Evolutionary conservation across 805 yeast genomes (phyloP), one percentile per base, ranked within the genome.

Genomic region (Monosporozyma unispora): DNA sequence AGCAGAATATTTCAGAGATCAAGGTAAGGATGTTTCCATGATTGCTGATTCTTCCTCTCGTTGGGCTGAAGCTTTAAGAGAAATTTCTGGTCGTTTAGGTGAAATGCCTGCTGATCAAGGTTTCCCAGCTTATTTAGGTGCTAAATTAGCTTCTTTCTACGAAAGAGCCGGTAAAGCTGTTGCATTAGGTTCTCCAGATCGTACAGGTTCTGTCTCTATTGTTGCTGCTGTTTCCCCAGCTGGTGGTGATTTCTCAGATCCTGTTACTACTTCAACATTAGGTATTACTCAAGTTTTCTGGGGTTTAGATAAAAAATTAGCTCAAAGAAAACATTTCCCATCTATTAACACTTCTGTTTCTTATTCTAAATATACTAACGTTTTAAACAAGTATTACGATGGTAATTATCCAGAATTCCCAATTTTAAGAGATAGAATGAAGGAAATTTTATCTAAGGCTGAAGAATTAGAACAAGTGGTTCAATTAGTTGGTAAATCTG

Each of bases 41-140:
- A 93, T 93, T 84, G 99, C 99, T 52, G 99, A 93, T 71, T 93
- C 99, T 5, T 91, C 98, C 31, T 90, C 97, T 29, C 90, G 99
- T 79, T 93, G 99, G 99, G 99, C 99, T 43, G 99, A 93, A 77
- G 99, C 99, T 54, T 79, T 93, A 69, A 90, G 99, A 84, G 99
- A 93, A 80, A 85, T 93, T 70, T 90, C 98, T 48, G 99, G 99
- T 80, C 95, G 99, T 80, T 78, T 93, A 70, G 99, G 99, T 74
- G 99, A 93, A 78, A 93, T 93, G 99, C 99, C 99, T 68, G 99
- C 99, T 54, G 99, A 93, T 74, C 99, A 95, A 78, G 99, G 99
- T 78, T 93, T 90, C 93, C 99, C 99, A 54, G 99, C 99, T 47
- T 93, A 93, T 70, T 78, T 93, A 70, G 99, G 99, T 76, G 96